These are phyloP conservation scores for Penicillium subrubescens DNA, from an alignment of 495 filamentous ascomycete genomes.

Conservation along the genomic window DNA sequence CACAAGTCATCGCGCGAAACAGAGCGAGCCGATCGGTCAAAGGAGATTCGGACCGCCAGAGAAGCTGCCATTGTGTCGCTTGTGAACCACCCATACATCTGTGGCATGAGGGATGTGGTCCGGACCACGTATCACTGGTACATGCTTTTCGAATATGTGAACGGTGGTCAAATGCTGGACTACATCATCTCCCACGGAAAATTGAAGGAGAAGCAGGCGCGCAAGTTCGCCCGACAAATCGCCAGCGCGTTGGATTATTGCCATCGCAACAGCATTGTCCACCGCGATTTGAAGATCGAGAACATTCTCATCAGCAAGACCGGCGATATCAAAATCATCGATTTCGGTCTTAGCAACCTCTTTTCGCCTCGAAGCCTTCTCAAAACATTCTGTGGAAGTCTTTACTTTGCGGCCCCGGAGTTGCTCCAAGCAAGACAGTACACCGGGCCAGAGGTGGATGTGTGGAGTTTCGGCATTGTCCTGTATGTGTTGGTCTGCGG, in stretches of 20 bases:
- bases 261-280: slow-evolving; percentile 97
- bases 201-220: slow-evolving; percentile 96
- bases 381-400: slow-evolving; percentile 96
- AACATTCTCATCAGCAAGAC: slow-evolving; percentile 99
- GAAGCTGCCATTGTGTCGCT: slow-evolving; percentile 97
- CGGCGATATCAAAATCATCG: slow-evolving; percentile 99
- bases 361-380: slow-evolving; percentile 85
- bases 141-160: slow-evolving; percentile 99
- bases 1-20: slow-evolving; percentile 77
- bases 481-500: slow-evolving; percentile 97
- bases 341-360: slow-evolving; percentile 96
- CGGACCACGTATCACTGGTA: slow-evolving; percentile 99
- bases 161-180: slow-evolving; percentile 98
- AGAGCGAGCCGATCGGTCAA: slow-evolving; percentile 89
- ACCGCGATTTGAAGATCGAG: slow-evolving; percentile 97
- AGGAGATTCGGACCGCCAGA: slow-evolving; percentile 92
- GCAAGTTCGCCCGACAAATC: slow-evolving; percentile 97
- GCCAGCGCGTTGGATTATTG: slow-evolving; percentile 98
- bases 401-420: slow-evolving; percentile 98
- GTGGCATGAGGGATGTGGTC: slow-evolving; percentile 92
- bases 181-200: slow-evolving; percentile 99
- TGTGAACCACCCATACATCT: slow-evolving; percentile 94
- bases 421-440: slow-evolving; percentile 92
- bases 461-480: slow-evolving; percentile 99
- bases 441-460: slow-evolving; percentile 93